These are phyloP conservation scores for Melaleuca quinquenervia DNA, from an alignment of 345 rosid species.

Conservation along the genomic window DNA sequence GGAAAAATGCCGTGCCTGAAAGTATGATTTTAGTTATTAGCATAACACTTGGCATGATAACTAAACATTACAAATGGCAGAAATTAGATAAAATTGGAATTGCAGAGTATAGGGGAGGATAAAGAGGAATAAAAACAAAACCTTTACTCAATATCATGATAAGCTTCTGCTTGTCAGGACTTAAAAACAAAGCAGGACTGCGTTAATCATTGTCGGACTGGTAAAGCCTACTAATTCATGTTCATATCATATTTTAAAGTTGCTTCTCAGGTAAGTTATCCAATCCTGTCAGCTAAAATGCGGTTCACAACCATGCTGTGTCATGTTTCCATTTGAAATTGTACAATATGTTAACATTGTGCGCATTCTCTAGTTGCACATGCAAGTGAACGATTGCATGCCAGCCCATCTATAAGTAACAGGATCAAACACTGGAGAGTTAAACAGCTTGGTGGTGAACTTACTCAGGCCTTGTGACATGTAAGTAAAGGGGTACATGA, in stretches of 20 bases:
- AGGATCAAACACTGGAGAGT: background rate
- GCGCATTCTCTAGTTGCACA: background rate
- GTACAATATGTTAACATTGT: background rate
- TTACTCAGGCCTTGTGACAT: background rate
- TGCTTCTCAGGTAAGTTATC: background rate
- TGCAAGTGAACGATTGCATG: background rate
- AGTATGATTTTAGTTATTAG: background rate
- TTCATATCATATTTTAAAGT: background rate
- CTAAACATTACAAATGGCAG: background rate
- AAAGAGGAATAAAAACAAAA: background rate
- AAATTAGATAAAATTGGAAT: background rate
- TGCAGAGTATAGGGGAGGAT: background rate
- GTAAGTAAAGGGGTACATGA: background rate
- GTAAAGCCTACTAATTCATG: background rate
- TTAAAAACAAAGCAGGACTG: background rate
- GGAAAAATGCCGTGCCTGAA: slow-evolving; percentile 84
- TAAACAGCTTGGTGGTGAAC: background rate
- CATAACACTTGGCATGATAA: background rate
- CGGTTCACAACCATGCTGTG: background rate
- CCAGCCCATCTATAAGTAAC: background rate
- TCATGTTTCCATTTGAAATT: background rate
- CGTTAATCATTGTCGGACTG: background rate
- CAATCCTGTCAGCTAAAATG: background rate
- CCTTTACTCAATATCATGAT: background rate
- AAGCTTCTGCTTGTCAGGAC: background rate